A percentile compares a stretch with the other conserved stretches of the same genome.
These are phyloP conservation scores for Taphrina deformans DNA, from an alignment of 1,139 yeast genomes.

Conservation along the genomic window DNA sequence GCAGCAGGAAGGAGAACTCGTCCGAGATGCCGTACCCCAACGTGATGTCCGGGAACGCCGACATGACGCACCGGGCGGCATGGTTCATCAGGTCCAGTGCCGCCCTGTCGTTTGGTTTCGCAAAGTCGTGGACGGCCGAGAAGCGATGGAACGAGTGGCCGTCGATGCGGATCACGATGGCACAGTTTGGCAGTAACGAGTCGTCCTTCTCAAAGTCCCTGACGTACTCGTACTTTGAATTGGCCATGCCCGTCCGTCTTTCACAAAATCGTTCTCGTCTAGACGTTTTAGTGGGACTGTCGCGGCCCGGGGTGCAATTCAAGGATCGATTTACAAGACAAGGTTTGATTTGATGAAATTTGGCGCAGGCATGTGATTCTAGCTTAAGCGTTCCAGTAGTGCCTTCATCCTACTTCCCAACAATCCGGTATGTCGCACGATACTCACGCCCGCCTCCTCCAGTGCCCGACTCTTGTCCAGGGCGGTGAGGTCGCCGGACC, in stretches of 20 bases:
- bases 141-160: conserved; percentile 92
- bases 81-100: conserved; percentile 80
- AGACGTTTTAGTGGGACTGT: too few relatives aligned
- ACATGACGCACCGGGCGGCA: conserved; percentile 69
- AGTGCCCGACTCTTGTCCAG: conserved; percentile 14
- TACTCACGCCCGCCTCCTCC: conserved; percentile 12
- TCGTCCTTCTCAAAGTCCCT: conserved; percentile 75
- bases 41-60: conserved; percentile 65
- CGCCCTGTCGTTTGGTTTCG: conserved; percentile 78
- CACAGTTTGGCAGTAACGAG: conserved; percentile 71
- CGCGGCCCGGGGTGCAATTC: too few relatives aligned
- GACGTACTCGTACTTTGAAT: conserved; percentile 82
- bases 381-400: background rate
- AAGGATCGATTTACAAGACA: too few relatives aligned
- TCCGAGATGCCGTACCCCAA: conserved; percentile 94
- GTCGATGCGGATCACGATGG: conserved; percentile 81
- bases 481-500: conserved; percentile 21
- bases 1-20: conserved; percentile 55
- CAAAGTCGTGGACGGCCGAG: conserved; percentile 68
- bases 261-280: too few relatives aligned
- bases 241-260: conserved; percentile 53
- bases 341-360: background rate
- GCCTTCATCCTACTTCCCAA: conserved; percentile 3
- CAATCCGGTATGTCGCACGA: conserved; percentile 23
- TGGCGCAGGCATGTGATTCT: background rate